These are phyloP conservation scores for Erigeron canadensis DNA, from an alignment of 129 eudicot species.

Conservation along the genomic window DNA sequence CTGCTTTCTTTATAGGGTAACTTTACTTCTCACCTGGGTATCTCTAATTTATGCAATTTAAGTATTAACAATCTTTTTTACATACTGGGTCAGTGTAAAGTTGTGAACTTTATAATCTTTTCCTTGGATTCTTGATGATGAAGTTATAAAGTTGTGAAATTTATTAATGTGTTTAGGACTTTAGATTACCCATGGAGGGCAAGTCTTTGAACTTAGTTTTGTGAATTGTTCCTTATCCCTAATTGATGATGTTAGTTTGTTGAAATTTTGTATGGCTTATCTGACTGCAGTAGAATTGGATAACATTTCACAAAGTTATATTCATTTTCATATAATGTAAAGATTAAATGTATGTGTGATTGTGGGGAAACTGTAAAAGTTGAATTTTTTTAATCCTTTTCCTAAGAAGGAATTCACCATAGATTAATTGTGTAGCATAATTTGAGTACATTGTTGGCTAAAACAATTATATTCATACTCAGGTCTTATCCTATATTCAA, in stretches of 20 bases:
- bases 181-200: neutral
- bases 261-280: neutral
- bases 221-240: slow-evolving; percentile 9
- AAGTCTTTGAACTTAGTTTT: slow-evolving; percentile 10
- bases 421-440: neutral
- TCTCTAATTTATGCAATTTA: slow-evolving; percentile 19
- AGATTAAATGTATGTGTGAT: neutral
- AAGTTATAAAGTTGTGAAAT: neutral
- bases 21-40: slow-evolving; percentile 20
- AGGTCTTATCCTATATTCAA: slow-evolving; percentile 1
- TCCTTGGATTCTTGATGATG: slow-evolving; percentile 4
- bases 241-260: slow-evolving; percentile 9
- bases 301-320: neutral
- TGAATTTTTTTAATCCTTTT: neutral
- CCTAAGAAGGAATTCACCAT: neutral
- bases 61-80: neutral
- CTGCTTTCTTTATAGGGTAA: slow-evolving; percentile 16
- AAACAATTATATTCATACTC: neutral
- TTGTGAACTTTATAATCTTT: slow-evolving; percentile 10
- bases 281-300: neutral
- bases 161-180: neutral
- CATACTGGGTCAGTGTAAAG: slow-evolving; percentile 17
- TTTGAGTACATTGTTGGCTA: neutral
- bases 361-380: slow-evolving; percentile 1
- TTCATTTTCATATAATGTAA: neutral